A percentile compares a stretch with the other conserved stretches of the same genome.
phyloP scores from a whole-genome alignment of 805 yeast genomes.

The Pichia manshurica region DNA sequence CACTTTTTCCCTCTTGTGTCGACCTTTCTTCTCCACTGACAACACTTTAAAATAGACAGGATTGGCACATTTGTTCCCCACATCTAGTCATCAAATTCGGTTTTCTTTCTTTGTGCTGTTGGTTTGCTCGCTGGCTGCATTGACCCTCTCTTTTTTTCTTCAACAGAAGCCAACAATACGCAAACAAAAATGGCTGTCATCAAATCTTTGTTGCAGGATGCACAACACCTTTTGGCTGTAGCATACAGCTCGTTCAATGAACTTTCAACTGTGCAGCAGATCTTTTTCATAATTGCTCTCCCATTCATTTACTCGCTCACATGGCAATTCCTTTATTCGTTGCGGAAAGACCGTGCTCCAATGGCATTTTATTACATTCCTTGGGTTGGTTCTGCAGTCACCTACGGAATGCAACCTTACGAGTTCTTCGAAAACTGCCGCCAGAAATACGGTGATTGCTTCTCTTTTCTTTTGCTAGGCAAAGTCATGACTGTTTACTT shows the following conservation, averaged over 20 bases:
- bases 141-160: not conserved
- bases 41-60: not conserved
- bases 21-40: no score
- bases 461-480: slow-evolving; percentile 85
- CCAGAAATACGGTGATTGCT: slow-evolving; percentile 84
- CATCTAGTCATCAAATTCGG: not conserved
- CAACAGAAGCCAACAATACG: not conserved
- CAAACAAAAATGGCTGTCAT: slow-evolving; percentile 23
- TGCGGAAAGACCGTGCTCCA: slow-evolving; percentile 80
- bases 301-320: slow-evolving; percentile 62
- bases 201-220: slow-evolving; percentile 21
- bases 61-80: not conserved
- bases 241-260: slow-evolving; percentile 14
- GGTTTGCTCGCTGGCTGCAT: not conserved
- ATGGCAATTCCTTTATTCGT: slow-evolving; percentile 65
- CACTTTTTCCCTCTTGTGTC: not conserved
- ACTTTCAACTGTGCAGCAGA: slow-evolving; percentile 25
- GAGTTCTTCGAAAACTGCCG: slow-evolving; percentile 79
- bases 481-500: slow-evolving; percentile 90
- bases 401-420: slow-evolving; percentile 91
- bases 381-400: slow-evolving; percentile 88
- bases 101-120: not conserved
- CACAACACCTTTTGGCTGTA: slow-evolving; percentile 6
- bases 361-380: slow-evolving; percentile 90
- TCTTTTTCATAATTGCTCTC: slow-evolving; percentile 32